These are phyloP conservation scores for Suillus tomentosus DNA, from an alignment of 768 basidiomycete genomes.

Conservation along the genomic window DNA sequence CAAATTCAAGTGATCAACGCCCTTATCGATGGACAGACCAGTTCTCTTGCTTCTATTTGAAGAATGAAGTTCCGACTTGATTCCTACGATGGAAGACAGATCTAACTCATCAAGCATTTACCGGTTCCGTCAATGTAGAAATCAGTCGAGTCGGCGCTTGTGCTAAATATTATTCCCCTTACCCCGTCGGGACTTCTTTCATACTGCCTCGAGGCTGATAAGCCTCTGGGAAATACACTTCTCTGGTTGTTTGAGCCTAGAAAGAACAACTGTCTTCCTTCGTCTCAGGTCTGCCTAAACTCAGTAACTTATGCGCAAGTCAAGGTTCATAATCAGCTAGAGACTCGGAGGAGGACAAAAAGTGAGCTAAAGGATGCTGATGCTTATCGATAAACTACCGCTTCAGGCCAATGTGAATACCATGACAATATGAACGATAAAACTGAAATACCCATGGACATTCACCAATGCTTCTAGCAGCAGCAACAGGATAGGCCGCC, in stretches of 20 bases:
- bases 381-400: too few relatives aligned
- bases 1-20: background rate
- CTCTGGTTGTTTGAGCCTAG: background rate
- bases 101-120: background rate
- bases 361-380: too few relatives aligned
- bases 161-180: too few relatives aligned
- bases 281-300: background rate
- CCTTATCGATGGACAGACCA: background rate
- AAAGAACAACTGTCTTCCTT: background rate
- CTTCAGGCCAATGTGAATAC: background rate
- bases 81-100: background rate
- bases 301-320: background rate
- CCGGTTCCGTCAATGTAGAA: too few relatives aligned
- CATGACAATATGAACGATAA: background rate
- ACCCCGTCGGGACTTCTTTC: background rate
- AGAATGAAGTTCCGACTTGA: background rate
- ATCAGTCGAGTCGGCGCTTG: background rate
- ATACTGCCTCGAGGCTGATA: background rate
- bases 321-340: too few relatives aligned
- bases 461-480: background rate
- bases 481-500: background rate
- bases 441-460: too few relatives aligned
- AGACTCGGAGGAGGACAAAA: too few relatives aligned
- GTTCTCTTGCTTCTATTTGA: background rate
- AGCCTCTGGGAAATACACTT: background rate